Conservation (phyloP, 495 filamentous ascomycete species). For the Aspergillus bertholletiae region DNA sequence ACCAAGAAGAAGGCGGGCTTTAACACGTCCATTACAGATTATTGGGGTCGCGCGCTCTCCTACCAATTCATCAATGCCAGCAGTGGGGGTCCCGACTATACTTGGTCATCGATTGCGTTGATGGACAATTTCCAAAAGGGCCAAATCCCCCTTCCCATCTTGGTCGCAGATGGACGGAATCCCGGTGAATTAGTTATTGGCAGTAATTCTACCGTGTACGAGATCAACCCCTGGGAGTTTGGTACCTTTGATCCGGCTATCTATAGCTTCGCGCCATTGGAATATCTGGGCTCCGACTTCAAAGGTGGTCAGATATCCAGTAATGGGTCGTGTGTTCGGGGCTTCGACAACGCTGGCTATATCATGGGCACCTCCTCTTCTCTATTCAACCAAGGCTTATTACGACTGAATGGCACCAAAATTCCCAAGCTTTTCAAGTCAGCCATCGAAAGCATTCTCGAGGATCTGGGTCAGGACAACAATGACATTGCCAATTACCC, state of each 20-base stretch:
- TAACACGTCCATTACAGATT: conserved; percentile 76
- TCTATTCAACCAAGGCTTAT: conserved; percentile 75
- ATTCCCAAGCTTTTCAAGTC: conserved; percentile 51
- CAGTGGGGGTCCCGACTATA: conserved; percentile 69
- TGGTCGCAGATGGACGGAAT: conserved; percentile 69
- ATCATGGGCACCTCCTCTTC: conserved; percentile 83
- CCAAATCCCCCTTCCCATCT: conserved; percentile 71
- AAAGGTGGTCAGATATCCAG: conserved; percentile 55
- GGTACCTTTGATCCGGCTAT: conserved; percentile 79
- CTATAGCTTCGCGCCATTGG: conserved; percentile 70
- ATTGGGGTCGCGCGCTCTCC: conserved; percentile 72
- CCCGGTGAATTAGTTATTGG: conserved; percentile 63
- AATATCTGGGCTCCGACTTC: conserved; percentile 78
- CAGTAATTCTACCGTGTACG: conserved; percentile 73
- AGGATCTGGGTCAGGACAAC: conserved; percentile 46
- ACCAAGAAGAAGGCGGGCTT: conserved; percentile 70
- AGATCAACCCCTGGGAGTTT: conserved; percentile 84
- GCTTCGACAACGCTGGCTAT: conserved; percentile 81
- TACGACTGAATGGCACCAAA: conserved; percentile 47
- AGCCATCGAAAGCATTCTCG: conserved; percentile 50
- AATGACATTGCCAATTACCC: conserved; percentile 81
- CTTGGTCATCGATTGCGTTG: conserved; percentile 80
- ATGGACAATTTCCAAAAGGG: conserved; percentile 61
- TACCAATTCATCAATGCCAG: conserved; percentile 77
- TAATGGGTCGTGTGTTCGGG: conserved; percentile 61